These are phyloP conservation scores for Coniferiporia sulphurascens DNA, from an alignment of 1,284 basidiomycete genomes.

Conservation along the genomic window DNA sequence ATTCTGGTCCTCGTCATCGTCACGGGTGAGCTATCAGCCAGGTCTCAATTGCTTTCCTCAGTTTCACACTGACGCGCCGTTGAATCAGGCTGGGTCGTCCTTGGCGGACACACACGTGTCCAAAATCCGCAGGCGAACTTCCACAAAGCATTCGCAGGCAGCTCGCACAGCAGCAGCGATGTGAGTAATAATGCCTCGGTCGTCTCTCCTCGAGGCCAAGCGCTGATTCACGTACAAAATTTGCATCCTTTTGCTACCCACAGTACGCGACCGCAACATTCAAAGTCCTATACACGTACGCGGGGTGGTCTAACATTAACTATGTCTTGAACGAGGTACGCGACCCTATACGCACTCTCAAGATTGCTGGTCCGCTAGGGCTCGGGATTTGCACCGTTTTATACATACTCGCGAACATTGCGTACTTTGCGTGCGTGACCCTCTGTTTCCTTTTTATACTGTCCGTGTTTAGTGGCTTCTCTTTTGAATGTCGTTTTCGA, in stretches of 20 bases:
- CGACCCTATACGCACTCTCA: constrained; percentile 46
- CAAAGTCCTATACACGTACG: constrained; percentile 52
- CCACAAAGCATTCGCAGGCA: constrained; percentile 42
- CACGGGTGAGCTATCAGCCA: constrained; percentile 24
- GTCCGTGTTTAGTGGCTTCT: too few relatives aligned
- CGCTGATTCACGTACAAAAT: neutral
- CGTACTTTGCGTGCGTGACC: constrained; percentile 39
- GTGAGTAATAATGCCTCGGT: constrained; percentile 23
- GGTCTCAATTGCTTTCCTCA: too few relatives aligned
- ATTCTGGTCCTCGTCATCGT: constrained; percentile 39
- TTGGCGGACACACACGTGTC: constrained; percentile 43
- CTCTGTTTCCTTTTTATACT: neutral
- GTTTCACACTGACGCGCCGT: too few relatives aligned
- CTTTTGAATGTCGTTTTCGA: neutral
- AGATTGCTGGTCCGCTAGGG: constrained; percentile 50
- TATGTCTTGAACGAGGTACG: constrained; percentile 53
- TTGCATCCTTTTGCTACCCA: too few relatives aligned
- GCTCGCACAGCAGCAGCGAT: constrained; percentile 41
- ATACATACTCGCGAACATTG: constrained; percentile 49
- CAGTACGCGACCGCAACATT: constrained; percentile 57
- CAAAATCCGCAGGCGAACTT: constrained; percentile 43
- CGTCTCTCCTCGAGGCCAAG: neutral
- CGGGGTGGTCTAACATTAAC: constrained; percentile 50
- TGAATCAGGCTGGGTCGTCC: constrained; percentile 41
- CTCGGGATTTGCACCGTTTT: constrained; percentile 40